Percentiles rank a stretch among this genome's conserved stretches.
Evolutionary conservation across 2,329 filamentous ascomycete species (phyloP).

Genomic region (Trichoderma cornu-damae): DNA sequence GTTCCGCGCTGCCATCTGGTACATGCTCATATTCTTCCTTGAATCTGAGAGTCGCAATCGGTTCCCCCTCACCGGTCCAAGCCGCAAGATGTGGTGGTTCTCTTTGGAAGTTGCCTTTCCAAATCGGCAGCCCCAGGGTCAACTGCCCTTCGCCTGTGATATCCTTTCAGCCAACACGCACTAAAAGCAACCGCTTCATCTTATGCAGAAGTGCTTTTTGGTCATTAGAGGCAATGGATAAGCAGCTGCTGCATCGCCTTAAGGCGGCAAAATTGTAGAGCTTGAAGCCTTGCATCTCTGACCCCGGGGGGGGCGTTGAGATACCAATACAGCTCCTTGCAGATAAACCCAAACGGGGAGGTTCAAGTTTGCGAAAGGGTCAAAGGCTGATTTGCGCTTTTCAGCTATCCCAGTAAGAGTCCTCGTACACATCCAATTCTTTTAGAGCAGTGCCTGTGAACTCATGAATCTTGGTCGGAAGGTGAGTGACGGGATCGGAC

Average conservation of each 20-base stretch:
- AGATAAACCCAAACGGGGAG: slow-evolving; percentile 70
- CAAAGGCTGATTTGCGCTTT: slow-evolving; percentile 54
- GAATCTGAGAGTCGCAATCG: slow-evolving; percentile 42
- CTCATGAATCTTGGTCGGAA: slow-evolving; percentile 63
- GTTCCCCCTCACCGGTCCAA: slow-evolving; percentile 43
- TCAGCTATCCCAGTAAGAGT: slow-evolving; percentile 36
- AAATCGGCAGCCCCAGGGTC: slow-evolving; percentile 56
- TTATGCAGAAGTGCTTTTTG: slow-evolving; percentile 31
- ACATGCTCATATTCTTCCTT: slow-evolving; percentile 33
- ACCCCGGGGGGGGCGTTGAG: too few species aligned
- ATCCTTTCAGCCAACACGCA: slow-evolving; percentile 65
- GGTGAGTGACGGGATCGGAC: slow-evolving; percentile 69
- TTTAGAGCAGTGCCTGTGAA: slow-evolving; percentile 58
- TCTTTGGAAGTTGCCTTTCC: slow-evolving; percentile 51
- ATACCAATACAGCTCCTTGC: slow-evolving; percentile 65
- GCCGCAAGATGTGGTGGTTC: slow-evolving; percentile 48
- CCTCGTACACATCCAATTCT: slow-evolving; percentile 29
- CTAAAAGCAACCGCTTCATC: slow-evolving; percentile 47
- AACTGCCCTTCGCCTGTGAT: slow-evolving; percentile 61
- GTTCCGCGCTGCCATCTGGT: slow-evolving; percentile 34
- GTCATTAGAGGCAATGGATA: slow-evolving; percentile 52
- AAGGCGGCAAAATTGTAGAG: slow-evolving; percentile 50
- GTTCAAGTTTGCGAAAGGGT: slow-evolving; percentile 52
- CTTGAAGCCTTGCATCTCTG: slow-evolving; percentile 39
- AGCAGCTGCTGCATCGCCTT: slow-evolving; percentile 50